Evolutionary conservation across 139 green algal genomes (phyloP).

Genomic region (Gonium pectorale): DNA sequence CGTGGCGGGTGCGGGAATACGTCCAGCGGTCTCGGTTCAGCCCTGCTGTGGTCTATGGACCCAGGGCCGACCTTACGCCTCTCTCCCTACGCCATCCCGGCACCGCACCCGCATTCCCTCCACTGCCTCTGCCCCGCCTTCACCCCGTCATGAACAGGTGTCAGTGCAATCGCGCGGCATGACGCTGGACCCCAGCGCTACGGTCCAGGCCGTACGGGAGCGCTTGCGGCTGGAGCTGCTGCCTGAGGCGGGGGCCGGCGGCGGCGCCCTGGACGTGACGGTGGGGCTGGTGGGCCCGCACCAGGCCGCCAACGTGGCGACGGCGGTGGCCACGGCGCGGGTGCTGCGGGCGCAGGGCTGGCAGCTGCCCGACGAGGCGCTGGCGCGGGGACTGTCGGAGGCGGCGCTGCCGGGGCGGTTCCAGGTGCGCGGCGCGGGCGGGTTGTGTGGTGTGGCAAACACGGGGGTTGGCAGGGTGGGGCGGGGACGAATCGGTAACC

Average conservation of each 20-base stretch:
- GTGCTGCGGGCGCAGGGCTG: constrained; percentile 54
- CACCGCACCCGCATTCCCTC: no score
- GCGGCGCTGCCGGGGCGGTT: constrained; percentile 77
- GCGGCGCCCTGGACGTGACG: neutral
- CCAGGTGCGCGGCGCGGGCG: constrained; percentile 66
- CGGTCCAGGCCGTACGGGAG: neutral
- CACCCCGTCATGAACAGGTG: neutral
- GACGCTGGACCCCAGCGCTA: neutral
- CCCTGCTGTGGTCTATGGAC: no score
- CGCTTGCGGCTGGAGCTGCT: neutral
- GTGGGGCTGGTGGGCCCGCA: constrained; percentile 74
- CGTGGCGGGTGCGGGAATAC: no score
- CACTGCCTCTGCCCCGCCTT: no score
- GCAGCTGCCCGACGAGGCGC: constrained; percentile 42
- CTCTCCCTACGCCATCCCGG: no score
- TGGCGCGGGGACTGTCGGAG: constrained; percentile 56
- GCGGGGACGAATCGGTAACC: no score
- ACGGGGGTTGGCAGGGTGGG: neutral
- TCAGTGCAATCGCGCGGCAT: neutral
- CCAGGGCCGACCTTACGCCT: no score
- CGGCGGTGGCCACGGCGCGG: constrained; percentile 68
- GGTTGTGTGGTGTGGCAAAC: neutral
- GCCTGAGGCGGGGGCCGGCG: neutral
- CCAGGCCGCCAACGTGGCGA: constrained; percentile 77
- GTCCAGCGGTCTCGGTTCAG: no score